A percentile compares a stretch with the other conserved stretches of the same genome.
Conservation (phyloP, 78 protist genomes). For the Diacronema lutheri region DNA sequence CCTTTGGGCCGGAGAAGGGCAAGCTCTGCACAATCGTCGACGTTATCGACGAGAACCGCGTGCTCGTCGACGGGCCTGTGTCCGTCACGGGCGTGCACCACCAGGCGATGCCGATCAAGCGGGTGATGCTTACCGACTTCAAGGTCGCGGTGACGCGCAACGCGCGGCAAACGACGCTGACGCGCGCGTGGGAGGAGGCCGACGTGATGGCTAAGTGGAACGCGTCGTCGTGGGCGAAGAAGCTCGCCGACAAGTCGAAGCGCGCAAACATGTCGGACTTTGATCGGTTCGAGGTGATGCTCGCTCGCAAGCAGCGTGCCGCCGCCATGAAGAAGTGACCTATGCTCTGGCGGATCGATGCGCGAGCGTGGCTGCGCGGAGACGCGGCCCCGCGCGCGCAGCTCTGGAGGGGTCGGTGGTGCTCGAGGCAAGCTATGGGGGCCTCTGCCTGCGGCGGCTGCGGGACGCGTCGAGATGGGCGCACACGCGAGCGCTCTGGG, state of each 20-base stretch:
- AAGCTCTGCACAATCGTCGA: conserved; percentile 30
- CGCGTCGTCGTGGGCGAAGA: conserved; percentile 21
- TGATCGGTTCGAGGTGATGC: conserved; percentile 49
- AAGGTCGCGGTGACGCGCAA: neutral
- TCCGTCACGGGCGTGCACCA: neutral
- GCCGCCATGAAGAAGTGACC: neutral
- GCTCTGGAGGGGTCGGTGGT: too few species aligned
- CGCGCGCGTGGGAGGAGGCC: neutral
- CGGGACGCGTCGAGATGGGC: too few species aligned
- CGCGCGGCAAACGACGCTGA: neutral
- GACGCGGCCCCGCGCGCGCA: too few species aligned
- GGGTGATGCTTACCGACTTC: conserved; percentile 21
- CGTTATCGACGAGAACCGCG: conserved; percentile 25
- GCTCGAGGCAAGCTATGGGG: too few species aligned
- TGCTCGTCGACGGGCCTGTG: conserved; percentile 45
- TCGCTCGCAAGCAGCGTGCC: conserved; percentile 9
- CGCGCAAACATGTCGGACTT: conserved; percentile 13
- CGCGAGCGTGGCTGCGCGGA: too few species aligned
- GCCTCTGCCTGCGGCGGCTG: too few species aligned
- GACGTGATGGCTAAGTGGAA: conserved; percentile 26
- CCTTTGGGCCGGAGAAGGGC: conserved; percentile 21
- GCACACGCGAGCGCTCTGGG: too few species aligned
- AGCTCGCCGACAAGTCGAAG: neutral
- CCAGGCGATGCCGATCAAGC: neutral
- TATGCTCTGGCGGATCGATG: too few species aligned